These are phyloP conservation scores for Hypsizygus marmoreus DNA, from an alignment of 768 basidiomycete genomes.

Conservation along the genomic window DNA sequence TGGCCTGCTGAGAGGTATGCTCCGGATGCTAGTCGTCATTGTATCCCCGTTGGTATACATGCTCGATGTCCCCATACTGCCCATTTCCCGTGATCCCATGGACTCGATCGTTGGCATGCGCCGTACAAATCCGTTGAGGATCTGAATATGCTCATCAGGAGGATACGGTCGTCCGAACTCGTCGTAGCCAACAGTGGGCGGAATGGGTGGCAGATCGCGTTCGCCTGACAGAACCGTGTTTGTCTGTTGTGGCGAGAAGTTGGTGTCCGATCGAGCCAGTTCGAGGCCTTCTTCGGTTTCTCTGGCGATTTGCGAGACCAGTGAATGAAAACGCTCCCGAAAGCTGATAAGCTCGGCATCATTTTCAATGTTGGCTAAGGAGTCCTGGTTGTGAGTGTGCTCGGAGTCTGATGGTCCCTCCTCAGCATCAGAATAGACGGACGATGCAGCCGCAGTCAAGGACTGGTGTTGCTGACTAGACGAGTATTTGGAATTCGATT, in stretches of 20 bases:
- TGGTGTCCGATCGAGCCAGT: conserved; percentile 32
- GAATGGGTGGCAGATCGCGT: conserved; percentile 8
- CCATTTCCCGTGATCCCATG: conserved; percentile 65
- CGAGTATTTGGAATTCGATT: conserved; percentile 18
- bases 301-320: conserved; percentile 51
- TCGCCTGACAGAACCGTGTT: background rate
- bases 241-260: conserved; percentile 6
- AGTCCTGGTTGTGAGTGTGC: background rate
- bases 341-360: conserved; percentile 44
- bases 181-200: conserved; percentile 42
- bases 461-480: conserved; percentile 14
- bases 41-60: conserved; percentile 20
- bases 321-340: conserved; percentile 50
- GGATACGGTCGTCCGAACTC: conserved; percentile 50
- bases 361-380: conserved; percentile 12
- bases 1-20: conserved; percentile 34
- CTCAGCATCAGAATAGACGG: conserved; percentile 16
- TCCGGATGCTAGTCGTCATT: conserved; percentile 21
- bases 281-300: conserved; percentile 54
- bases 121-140: conserved; percentile 64
- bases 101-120: conserved; percentile 86
- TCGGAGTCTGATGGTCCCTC: no score
- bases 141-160: conserved; percentile 53
- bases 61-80: conserved; percentile 29
- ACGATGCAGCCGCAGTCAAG: conserved; percentile 12